Evolutionary conservation across 192 early-diverging fungal species (phyloP).

Genomic region (Backusella tarrabulga): DNA sequence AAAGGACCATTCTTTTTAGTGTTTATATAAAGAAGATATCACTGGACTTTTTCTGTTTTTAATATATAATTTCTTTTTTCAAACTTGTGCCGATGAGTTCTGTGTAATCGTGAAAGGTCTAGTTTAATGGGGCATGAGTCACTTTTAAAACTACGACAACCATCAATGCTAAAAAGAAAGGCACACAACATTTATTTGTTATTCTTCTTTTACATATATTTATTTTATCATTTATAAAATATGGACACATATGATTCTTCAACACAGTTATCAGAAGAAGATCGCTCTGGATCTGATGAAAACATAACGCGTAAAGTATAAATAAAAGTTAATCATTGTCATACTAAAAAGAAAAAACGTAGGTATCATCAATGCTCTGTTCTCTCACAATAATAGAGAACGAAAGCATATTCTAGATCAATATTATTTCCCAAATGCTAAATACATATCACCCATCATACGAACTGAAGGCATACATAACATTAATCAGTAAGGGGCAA

Average conservation of each 20-base stretch:
- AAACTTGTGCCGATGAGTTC: neutral
- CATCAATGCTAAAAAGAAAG: neutral
- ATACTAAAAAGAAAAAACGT: neutral
- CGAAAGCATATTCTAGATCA: slow-evolving; percentile 45
- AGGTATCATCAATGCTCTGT: slow-evolving; percentile 41
- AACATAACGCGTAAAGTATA: neutral
- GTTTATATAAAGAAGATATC: neutral
- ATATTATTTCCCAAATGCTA: slow-evolving; percentile 48
- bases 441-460: slow-evolving; percentile 47
- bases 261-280: neutral
- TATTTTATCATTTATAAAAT: neutral
- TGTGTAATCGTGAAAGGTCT: neutral
- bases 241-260: slow-evolving; percentile 2
- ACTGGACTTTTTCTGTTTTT: neutral
- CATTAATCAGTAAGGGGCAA: slow-evolving; percentile 41
- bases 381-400: slow-evolving; percentile 45
- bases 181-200: neutral
- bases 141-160: neutral
- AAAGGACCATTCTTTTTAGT: neutral
- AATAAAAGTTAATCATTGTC: neutral
- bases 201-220: neutral
- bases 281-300: neutral
- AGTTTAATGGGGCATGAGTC: neutral
- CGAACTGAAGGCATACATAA: slow-evolving; percentile 45
- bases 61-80: slow-evolving; percentile 5